Conservation (phyloP, 768 basidiomycete genomes). For the Glaciozyma martinii region DNA sequence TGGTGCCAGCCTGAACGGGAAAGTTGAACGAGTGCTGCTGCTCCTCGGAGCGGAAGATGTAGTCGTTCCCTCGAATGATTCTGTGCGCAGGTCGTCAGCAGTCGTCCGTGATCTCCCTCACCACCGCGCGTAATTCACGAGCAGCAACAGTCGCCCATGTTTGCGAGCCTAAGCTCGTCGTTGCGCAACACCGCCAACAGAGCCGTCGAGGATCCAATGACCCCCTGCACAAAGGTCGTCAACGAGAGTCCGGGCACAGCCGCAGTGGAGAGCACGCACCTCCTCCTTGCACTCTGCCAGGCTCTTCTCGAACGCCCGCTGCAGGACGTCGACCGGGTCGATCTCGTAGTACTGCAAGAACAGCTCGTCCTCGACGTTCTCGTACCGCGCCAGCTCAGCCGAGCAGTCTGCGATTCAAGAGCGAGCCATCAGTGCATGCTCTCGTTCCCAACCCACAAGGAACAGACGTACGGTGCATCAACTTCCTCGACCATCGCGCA, state of each 20-base stretch:
- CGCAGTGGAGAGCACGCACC: slow-evolving; percentile 31
- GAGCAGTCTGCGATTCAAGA: slow-evolving; percentile 23
- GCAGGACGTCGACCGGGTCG: slow-evolving; percentile 46
- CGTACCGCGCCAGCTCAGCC: slow-evolving; percentile 31
- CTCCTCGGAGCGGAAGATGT: slow-evolving; percentile 79
- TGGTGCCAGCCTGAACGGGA: slow-evolving; percentile 57
- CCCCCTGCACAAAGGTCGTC: slow-evolving; percentile 39
- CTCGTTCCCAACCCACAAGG: not conserved
- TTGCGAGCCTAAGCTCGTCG: slow-evolving; percentile 68
- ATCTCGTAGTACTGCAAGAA: slow-evolving; percentile 44
- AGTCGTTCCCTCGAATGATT: slow-evolving; percentile 61
- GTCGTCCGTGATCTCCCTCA: not conserved
- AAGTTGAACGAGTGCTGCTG: slow-evolving; percentile 83
- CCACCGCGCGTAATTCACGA: slow-evolving; percentile 3
- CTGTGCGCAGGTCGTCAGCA: slow-evolving; percentile 39
- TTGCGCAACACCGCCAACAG: slow-evolving; percentile 42
- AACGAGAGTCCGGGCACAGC: not conserved
- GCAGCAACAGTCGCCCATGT: slow-evolving; percentile 70
- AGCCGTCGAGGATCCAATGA: slow-evolving; percentile 44
- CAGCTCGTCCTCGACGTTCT: slow-evolving; percentile 64
- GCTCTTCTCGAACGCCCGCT: slow-evolving; percentile 46
- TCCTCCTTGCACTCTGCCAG: slow-evolving; percentile 39
- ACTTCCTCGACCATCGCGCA: slow-evolving; percentile 50
- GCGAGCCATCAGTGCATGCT: not conserved
- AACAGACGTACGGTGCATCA: slow-evolving; percentile 56